Evolutionary conservation across 2,329 filamentous ascomycete genomes (phyloP).

Genomic region (Lasiodiplodia sp.): DNA sequence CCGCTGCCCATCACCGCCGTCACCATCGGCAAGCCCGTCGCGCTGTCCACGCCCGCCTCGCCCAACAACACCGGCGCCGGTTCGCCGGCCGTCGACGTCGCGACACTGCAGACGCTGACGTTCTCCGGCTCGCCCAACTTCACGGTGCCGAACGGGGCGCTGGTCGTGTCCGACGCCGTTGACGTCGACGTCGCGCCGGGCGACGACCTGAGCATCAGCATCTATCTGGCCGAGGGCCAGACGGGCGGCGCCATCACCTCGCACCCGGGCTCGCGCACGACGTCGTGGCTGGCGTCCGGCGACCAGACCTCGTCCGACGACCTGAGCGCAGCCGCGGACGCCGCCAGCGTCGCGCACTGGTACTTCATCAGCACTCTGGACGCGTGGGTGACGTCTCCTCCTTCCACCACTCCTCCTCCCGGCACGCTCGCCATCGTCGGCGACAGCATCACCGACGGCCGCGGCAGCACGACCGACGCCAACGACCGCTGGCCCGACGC

Average conservation of each 20-base stretch:
- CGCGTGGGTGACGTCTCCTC: conserved; percentile 54
- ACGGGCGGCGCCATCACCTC: conserved; percentile 64
- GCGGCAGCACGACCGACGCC: conserved; percentile 64
- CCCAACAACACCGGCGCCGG: conserved; percentile 57
- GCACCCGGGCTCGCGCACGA: conserved; percentile 63
- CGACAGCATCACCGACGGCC: conserved; percentile 71
- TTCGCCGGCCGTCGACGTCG: conserved; percentile 59
- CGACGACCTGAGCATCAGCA: conserved; percentile 59
- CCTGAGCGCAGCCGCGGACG: conserved; percentile 49
- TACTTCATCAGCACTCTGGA: conserved; percentile 65
- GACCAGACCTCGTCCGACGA: conserved; percentile 61
- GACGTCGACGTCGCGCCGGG: conserved; percentile 4
- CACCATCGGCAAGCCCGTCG: conserved; percentile 57
- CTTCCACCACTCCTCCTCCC: conserved; percentile 34
- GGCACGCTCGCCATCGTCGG: conserved; percentile 64
- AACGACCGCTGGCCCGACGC: conserved; percentile 61
- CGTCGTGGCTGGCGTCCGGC: conserved; percentile 64
- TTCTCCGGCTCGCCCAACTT: conserved; percentile 64
- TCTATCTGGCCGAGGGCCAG: conserved; percentile 67
- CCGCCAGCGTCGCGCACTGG: conserved; percentile 54
- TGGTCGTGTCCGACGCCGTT: conserved; percentile 66
- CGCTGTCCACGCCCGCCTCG: conserved; percentile 37
- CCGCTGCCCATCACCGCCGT: conserved; percentile 67
- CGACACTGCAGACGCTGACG: conserved; percentile 62
- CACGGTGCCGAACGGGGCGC: conserved; percentile 62